Evolutionary conservation across 768 basidiomycete species (phyloP).

Genomic region (Xerocomellus intermedius): DNA sequence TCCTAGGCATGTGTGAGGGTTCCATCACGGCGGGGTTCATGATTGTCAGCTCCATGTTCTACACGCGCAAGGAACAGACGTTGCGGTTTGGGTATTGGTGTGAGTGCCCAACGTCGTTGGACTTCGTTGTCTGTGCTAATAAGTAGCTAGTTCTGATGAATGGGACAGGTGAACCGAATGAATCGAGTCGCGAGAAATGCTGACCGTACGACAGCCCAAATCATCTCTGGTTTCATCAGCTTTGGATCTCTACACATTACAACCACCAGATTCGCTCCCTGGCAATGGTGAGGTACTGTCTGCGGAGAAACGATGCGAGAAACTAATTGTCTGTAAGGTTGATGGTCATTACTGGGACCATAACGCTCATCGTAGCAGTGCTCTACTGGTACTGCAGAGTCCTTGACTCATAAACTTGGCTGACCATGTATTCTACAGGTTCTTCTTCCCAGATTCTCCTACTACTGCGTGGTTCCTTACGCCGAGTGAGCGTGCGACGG

Average conservation of each 20-base stretch:
- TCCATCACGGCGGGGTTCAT: constrained; percentile 72
- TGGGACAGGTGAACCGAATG: constrained; percentile 49
- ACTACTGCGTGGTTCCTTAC: constrained; percentile 76
- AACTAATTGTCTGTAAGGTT: constrained; percentile 39
- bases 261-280: constrained; percentile 56
- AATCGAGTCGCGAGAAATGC: background rate
- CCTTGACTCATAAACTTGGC: background rate
- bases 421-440: constrained; percentile 35
- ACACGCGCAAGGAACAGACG: constrained; percentile 69
- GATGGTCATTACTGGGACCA: constrained; percentile 64
- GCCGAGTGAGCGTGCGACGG: constrained; percentile 56
- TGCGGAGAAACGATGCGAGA: background rate
- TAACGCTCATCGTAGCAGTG: constrained; percentile 53
- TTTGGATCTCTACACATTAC: constrained; percentile 66
- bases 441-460: constrained; percentile 73
- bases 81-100: constrained; percentile 75
- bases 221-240: constrained; percentile 65
- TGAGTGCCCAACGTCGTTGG: constrained; percentile 34
- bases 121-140: background rate
- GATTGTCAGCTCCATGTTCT: constrained; percentile 78
- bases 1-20: constrained; percentile 74
- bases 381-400: constrained; percentile 48
- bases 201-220: constrained; percentile 49
- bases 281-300: constrained; percentile 57
- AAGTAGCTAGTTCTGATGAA: constrained; percentile 62